These are phyloP conservation scores for Phaeosphaeria sp. DNA, from an alignment of 2,329 filamentous ascomycete species.

Conservation along the genomic window DNA sequence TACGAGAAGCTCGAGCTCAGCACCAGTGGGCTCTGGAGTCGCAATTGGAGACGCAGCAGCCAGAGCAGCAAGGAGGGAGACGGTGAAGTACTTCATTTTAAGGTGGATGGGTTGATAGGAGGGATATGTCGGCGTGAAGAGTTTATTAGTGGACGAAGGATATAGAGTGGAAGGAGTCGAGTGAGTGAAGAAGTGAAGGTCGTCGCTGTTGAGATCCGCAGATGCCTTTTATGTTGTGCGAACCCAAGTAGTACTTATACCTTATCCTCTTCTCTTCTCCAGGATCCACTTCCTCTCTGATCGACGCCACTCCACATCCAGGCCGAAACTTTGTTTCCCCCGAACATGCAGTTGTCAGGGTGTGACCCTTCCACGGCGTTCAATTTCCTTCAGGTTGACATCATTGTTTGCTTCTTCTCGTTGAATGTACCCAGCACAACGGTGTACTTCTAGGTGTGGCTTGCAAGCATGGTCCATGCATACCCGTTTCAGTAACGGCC, in stretches of 20 bases:
- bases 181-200: neutral
- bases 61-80: slow-evolving; percentile 18
- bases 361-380: neutral
- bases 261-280: neutral
- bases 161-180: slow-evolving; percentile 1
- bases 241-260: slow-evolving; percentile 5
- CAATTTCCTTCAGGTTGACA: neutral
- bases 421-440: neutral
- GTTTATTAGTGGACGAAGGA: neutral
- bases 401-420: neutral
- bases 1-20: slow-evolving; percentile 12
- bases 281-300: neutral
- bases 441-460: slow-evolving; percentile 1
- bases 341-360: neutral
- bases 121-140: neutral
- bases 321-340: slow-evolving; percentile 1
- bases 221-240: slow-evolving; percentile 1
- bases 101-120: neutral
- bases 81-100: slow-evolving; percentile 30
- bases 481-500: neutral
- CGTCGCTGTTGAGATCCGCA: slow-evolving; percentile 5
- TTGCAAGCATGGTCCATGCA: slow-evolving; percentile 3
- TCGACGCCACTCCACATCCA: neutral
- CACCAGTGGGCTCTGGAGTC: slow-evolving; percentile 2
- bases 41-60: slow-evolving; percentile 13